Percentiles rank a stretch among this genome's conserved stretches.
These are phyloP conservation scores for Fusarium dimerum DNA, from an alignment of 2,329 filamentous ascomycete genomes.

Conservation along the genomic window DNA sequence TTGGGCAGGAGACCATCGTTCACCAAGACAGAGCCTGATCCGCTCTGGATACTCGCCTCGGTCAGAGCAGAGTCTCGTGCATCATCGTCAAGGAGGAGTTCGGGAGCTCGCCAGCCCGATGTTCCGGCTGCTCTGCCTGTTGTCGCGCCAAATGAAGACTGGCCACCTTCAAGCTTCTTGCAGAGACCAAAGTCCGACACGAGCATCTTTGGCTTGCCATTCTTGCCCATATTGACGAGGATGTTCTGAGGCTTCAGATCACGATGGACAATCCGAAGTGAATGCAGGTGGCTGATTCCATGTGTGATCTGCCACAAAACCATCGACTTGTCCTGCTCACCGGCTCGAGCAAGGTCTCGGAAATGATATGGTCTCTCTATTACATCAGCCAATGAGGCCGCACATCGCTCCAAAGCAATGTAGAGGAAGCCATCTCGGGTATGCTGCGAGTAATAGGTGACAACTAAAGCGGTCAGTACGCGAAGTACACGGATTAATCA, in stretches of 20 bases:
- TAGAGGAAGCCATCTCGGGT: conserved; percentile 89
- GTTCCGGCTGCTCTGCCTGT: conserved; percentile 93
- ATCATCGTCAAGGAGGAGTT: conserved; percentile 82
- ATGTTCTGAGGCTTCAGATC: conserved; percentile 99
- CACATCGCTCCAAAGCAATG: conserved; percentile 92
- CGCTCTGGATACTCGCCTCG: conserved; percentile 59
- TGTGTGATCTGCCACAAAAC: conserved; percentile 88
- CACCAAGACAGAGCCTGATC: conserved; percentile 59
- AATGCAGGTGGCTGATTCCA: conserved; percentile 86
- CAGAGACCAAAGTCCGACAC: conserved; percentile 98
- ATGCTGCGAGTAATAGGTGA: conserved; percentile 93
- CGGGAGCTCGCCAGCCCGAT: conserved; percentile 93
- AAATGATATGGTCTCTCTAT: conserved; percentile 73
- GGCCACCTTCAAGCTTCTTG: conserved; percentile 92
- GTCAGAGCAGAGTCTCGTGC: conserved; percentile 50
- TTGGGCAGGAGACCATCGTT: conserved; percentile 60
- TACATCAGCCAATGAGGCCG: conserved; percentile 89
- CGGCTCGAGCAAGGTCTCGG: conserved; percentile 68
- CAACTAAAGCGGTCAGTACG: conserved; percentile 57
- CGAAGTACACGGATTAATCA: too few relatives aligned
- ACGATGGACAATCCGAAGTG: conserved; percentile 90
- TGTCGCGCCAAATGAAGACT: conserved; percentile 92
- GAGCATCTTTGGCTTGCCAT: conserved; percentile 75
- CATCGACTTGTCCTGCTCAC: conserved; percentile 73
- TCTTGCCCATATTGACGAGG: conserved; percentile 73